These are phyloP conservation scores for Tephrocybe sp. DNA, from an alignment of 768 basidiomycete species.

Conservation along the genomic window DNA sequence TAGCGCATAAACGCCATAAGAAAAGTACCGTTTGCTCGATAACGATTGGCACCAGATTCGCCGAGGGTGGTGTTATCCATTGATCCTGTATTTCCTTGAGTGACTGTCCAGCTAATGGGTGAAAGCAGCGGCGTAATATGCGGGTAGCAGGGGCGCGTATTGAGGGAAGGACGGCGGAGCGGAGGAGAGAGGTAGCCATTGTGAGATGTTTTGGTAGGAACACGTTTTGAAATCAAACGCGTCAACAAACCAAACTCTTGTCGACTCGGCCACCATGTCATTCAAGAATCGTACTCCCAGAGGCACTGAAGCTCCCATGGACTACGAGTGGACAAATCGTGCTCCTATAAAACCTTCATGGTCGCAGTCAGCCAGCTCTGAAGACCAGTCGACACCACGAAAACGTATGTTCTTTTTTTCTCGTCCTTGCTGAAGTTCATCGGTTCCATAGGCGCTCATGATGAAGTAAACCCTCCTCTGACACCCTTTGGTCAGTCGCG, in stretches of 20 bases:
- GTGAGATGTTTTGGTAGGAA: conserved; percentile 11
- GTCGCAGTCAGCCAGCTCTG: conserved; percentile 34
- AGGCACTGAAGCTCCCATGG: conserved; percentile 80
- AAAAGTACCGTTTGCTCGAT: conserved; percentile 81
- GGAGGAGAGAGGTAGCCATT: conserved; percentile 26
- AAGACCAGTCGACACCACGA: conserved; percentile 54
- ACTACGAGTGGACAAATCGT: conserved; percentile 82
- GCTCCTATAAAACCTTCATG: conserved; percentile 58
- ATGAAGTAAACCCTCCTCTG: conserved; percentile 42
- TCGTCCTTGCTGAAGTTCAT: conserved; percentile 1
- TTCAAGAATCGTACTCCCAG: conserved; percentile 42
- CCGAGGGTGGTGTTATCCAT: conserved; percentile 44
- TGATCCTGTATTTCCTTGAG: conserved; percentile 30
- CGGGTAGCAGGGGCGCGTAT: conserved; percentile 17
- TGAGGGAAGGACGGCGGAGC: conserved; percentile 20
- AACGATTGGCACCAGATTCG: conserved; percentile 85
- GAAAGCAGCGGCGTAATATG: conserved; percentile 42
- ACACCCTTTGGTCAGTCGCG: conserved; percentile 35
- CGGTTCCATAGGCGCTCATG: conserved; percentile 35
- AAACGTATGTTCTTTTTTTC: conserved; percentile 56
- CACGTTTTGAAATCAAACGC: conserved; percentile 28
- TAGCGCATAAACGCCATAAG: conserved; percentile 8
- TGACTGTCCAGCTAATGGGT: conserved; percentile 50
- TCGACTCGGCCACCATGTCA: conserved; percentile 32
- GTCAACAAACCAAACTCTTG: conserved; percentile 31